These are phyloP conservation scores for Geranomyces variabilis DNA, from an alignment of 192 early-diverging fungal species.

Conservation along the genomic window DNA sequence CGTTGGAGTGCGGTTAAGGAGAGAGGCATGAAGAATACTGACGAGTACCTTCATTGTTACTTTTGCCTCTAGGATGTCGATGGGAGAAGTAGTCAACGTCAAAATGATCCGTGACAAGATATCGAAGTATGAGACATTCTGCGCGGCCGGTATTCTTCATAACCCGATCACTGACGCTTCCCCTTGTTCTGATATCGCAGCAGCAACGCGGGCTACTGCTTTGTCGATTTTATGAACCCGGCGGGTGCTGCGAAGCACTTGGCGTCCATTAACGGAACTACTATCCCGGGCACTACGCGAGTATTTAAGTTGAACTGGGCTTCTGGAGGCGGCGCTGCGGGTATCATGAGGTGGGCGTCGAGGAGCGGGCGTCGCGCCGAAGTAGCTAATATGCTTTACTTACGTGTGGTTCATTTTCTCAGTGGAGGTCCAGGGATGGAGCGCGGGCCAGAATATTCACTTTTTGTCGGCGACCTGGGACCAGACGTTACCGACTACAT, in stretches of 20 bases:
- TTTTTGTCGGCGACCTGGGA: slow-evolving; percentile 97
- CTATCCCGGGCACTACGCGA: slow-evolving; percentile 81
- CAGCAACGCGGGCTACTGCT: slow-evolving; percentile 84
- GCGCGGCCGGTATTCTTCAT: neutral
- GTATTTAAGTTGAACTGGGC: slow-evolving; percentile 97
- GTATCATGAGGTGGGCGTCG: neutral
- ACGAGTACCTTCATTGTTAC: too few relatives aligned
- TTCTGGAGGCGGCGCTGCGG: slow-evolving; percentile 72
- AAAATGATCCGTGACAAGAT: slow-evolving; percentile 95
- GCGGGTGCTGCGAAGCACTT: slow-evolving; percentile 74
- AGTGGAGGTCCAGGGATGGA: slow-evolving; percentile 37
- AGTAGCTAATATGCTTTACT: neutral
- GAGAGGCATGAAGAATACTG: too few relatives aligned
- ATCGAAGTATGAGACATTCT: slow-evolving; percentile 63
- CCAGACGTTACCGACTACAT: slow-evolving; percentile 85
- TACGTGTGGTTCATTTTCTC: neutral
- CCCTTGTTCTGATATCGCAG: slow-evolving; percentile 10
- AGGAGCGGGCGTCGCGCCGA: neutral
- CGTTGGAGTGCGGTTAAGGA: neutral
- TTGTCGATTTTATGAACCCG: slow-evolving; percentile 78
- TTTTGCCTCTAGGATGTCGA: slow-evolving; percentile 42
- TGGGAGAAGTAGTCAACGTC: slow-evolving; percentile 85
- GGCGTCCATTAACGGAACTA: slow-evolving; percentile 71
- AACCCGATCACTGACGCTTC: neutral
- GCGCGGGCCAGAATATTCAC: slow-evolving; percentile 77